Conservation (phyloP, 2,329 filamentous ascomycete species). For the Pestalotiopsis sp. region DNA sequence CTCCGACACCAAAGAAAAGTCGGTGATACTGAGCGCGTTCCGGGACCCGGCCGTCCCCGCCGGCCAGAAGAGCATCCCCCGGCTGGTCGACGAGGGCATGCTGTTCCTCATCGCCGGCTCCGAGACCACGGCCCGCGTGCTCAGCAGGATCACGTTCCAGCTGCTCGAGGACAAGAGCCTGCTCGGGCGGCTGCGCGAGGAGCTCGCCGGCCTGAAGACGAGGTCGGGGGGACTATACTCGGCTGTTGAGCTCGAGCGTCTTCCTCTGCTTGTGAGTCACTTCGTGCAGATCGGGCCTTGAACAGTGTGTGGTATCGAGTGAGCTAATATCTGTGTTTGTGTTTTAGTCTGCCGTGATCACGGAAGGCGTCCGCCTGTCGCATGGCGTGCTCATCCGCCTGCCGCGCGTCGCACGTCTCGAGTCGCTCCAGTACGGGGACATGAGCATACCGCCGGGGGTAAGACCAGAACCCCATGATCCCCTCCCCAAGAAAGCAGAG, state of each 20-base stretch:
- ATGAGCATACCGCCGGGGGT: neutral
- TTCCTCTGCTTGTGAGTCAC: neutral
- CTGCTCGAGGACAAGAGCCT: neutral
- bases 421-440: neutral
- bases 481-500: no score
- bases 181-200: neutral
- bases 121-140: conserved; percentile 4
- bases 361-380: neutral
- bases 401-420: neutral
- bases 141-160: neutral
- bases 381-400: neutral
- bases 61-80: neutral
- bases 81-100: conserved; percentile 2
- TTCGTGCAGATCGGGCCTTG: neutral
- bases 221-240: neutral
- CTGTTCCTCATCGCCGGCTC: conserved; percentile 1
- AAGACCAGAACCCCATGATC: neutral
- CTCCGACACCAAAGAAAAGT: neutral
- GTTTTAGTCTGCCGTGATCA: neutral
- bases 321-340: neutral
- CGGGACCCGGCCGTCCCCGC: neutral
- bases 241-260: neutral
- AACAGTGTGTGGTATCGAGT: neutral
- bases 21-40: neutral
- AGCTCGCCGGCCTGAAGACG: neutral